Percentiles rank a stretch among this genome's conserved stretches.
Evolutionary conservation across 176 grass and related monocot genomes (phyloP).

Genomic region (Oryza rufipogon): DNA sequence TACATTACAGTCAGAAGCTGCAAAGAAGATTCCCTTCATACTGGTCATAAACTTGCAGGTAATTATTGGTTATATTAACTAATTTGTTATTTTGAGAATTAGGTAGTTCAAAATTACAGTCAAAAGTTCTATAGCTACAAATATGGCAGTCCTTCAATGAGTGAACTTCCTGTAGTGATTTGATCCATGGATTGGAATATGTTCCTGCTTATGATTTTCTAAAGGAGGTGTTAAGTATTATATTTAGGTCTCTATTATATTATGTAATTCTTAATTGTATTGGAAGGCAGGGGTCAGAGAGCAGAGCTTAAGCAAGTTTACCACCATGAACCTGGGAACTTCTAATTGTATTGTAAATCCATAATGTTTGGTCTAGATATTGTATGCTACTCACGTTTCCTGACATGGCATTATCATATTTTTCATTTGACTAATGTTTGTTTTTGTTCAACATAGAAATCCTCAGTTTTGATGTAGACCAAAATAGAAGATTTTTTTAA

Average conservation of each 20-base stretch:
- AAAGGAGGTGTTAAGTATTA: neutral
- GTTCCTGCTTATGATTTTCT: slow-evolving; percentile 2
- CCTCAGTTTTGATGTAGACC: neutral
- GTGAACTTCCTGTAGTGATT: neutral
- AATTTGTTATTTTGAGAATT: neutral
- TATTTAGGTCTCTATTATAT: neutral
- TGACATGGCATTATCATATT: neutral
- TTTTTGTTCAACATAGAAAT: neutral
- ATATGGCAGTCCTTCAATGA: neutral
- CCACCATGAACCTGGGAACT: neutral
- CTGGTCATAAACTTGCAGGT: slow-evolving; percentile 96
- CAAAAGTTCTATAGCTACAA: slow-evolving; percentile 11
- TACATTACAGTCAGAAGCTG: slow-evolving; percentile 78
- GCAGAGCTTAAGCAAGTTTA: neutral
- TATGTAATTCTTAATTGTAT: neutral
- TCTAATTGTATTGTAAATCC: too few species aligned
- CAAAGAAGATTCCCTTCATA: slow-evolving; percentile 88
- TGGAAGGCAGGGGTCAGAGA: neutral
- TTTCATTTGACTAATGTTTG: slow-evolving; percentile 1
- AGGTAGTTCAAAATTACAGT: neutral
- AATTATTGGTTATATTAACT: slow-evolving; percentile 21
- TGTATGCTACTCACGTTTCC: neutral
- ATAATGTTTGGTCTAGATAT: too few species aligned
- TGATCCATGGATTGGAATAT: neutral
- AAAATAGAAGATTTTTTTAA: neutral